Evolutionary conservation across 805 yeast genomes (phyloP).

Genomic region (Kodamaea laetipori): DNA sequence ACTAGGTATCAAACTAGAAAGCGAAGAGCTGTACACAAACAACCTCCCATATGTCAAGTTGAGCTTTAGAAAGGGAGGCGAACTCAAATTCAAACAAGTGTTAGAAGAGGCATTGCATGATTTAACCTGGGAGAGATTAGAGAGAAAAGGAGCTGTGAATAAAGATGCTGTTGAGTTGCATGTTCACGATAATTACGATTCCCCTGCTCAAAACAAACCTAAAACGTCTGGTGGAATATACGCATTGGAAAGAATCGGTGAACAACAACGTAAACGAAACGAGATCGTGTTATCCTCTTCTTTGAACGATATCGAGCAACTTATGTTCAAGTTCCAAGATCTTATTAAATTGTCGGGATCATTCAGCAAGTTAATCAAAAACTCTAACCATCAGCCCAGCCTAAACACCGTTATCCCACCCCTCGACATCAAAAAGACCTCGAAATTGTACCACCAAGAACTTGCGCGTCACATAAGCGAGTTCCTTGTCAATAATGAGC

Average conservation of each 20-base stretch:
- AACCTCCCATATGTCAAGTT: slow-evolving; percentile 53
- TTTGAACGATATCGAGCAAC: slow-evolving; percentile 70
- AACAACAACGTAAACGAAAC: slow-evolving; percentile 55
- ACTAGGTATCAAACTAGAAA: slow-evolving; percentile 29
- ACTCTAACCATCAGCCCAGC: not conserved
- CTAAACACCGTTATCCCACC: slow-evolving; percentile 25
- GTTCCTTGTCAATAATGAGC: slow-evolving; percentile 46
- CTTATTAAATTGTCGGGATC: slow-evolving; percentile 58
- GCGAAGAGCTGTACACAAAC: slow-evolving; percentile 37
- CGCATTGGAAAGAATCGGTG: slow-evolving; percentile 62
- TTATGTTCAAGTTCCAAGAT: slow-evolving; percentile 78
- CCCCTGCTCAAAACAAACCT: slow-evolving; percentile 8
- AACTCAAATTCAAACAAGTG: slow-evolving; percentile 51
- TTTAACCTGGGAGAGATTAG: slow-evolving; percentile 50
- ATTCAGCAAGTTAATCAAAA: slow-evolving; percentile 26
- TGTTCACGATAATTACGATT: slow-evolving; percentile 1
- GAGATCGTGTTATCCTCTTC: slow-evolving; percentile 66
- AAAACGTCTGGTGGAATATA: slow-evolving; percentile 47
- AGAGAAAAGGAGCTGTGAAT: slow-evolving; percentile 36
- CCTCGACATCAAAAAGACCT: slow-evolving; percentile 37
- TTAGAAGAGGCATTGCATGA: slow-evolving; percentile 45
- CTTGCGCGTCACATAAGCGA: slow-evolving; percentile 80
- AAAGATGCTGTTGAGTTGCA: slow-evolving; percentile 15
- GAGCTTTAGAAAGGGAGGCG: slow-evolving; percentile 78
- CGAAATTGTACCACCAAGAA: slow-evolving; percentile 57